Base-by-base conservation (phyloP, 768 basidiomycete genomes). In the Gautieria morchelliformis region DNA sequence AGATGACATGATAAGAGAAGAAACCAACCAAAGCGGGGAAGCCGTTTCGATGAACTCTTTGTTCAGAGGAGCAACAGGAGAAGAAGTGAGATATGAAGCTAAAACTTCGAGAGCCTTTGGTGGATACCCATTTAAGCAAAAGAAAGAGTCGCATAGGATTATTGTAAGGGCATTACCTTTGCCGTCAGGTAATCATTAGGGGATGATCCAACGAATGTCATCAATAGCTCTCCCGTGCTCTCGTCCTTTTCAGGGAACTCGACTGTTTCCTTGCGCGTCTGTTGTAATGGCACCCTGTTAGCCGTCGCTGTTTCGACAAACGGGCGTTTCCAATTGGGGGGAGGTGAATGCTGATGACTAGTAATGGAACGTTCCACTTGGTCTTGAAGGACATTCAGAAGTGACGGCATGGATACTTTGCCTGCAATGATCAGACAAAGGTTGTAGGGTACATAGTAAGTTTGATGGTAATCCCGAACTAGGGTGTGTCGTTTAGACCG, bases 211-310 rank as follows among this genome's bases (percentile, higher is more conserved):
- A 87, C 74, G 70, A 84, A 93, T 37, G 73, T 78, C 49, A 97
- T 78, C 19, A 79, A 71, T 7, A 98, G 66, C 73, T 97, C 93
- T 37, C 96, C 95, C 64, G 92, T 81, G 59, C 87, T 89, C 74
- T 98, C 95, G 64, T 98, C 94, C 69, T 91, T 84, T 72, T 98
- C 96, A 11, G 96, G 95, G 66, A 99, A 99, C 65, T 94, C 90
- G 17, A 97, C 83, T 0, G 76, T 73, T 59, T 87, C 80, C 59
- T 77, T 82, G 44, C 75, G 68, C 4, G 83, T 79, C 46, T 74
- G 63, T 37, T 75, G 65, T 19, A 89, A 78, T 7, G 76, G 75
- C 39, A 71, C 73, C 22, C 83, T 74, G n/a, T 70, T 68, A 6
- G 86, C 83, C 61, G 88, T 93, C 10, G 81, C 62, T 0, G 93